A percentile compares a stretch with the other conserved stretches of the same genome.
Conservation (phyloP, 306 rosid species). For the Ammopiptanthus mongolicus region DNA sequence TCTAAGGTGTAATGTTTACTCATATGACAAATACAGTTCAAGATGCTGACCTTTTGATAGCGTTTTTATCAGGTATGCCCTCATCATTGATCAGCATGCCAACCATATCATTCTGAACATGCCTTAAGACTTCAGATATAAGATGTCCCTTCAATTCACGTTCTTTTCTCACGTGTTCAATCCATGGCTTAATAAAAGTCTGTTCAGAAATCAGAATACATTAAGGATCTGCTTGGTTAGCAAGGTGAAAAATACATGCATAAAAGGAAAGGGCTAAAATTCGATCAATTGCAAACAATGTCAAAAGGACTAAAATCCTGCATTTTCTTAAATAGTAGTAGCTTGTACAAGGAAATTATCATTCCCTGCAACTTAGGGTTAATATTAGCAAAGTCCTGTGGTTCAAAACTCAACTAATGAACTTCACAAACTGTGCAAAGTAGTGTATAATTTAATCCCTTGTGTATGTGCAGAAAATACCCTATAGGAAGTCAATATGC, state of each 20-base stretch:
- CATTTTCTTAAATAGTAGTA: neutral
- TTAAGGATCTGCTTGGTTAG: neutral
- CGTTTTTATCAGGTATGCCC: constrained; percentile 31
- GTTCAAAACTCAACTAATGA: too few species aligned
- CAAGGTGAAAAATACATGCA: neutral
- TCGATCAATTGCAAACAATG: neutral
- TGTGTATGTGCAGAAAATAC: too few species aligned
- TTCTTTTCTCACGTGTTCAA: constrained; percentile 38
- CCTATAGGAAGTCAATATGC: too few species aligned
- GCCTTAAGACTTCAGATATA: constrained; percentile 32
- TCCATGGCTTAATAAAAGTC: constrained; percentile 53
- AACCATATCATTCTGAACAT: constrained; percentile 34
- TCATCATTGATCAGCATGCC: constrained; percentile 24
- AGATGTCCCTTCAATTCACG: constrained; percentile 35
- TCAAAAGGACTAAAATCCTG: neutral
- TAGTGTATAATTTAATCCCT: too few species aligned
- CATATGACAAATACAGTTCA: neutral
- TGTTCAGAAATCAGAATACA: neutral
- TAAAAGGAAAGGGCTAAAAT: neutral
- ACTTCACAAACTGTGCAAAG: too few species aligned
- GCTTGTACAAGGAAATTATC: neutral
- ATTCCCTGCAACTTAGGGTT: neutral
- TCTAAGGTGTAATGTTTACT: too few species aligned
- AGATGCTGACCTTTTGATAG: constrained; percentile 33
- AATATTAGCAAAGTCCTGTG: too few species aligned